Percentiles rank a stretch among this genome's conserved stretches.
Conservation (phyloP, 2,329 filamentous ascomycete species). For the Xenosphaeropsis pyriputrescens region DNA sequence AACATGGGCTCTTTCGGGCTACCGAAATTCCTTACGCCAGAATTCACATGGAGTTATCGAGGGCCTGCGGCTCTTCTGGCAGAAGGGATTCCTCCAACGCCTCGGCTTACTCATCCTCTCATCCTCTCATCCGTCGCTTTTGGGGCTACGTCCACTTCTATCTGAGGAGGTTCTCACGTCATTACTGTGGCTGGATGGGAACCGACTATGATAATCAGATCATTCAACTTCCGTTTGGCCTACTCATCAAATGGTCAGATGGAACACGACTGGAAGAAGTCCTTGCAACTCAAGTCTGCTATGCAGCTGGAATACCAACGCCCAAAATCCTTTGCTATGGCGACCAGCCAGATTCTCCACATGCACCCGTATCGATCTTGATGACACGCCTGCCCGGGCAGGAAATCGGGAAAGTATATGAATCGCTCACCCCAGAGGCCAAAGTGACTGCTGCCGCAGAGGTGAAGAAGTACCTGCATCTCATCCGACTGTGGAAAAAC, state of each 20-base stretch:
- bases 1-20: no score
- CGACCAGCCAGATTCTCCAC: constrained; percentile 17
- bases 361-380: constrained; percentile 19
- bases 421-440: constrained; percentile 13
- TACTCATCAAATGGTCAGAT: constrained; percentile 23
- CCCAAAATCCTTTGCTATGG: constrained; percentile 19
- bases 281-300: constrained; percentile 19
- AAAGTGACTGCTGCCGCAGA: constrained; percentile 20
- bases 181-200: constrained; percentile 17
- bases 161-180: constrained; percentile 15
- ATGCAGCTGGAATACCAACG: constrained; percentile 19
- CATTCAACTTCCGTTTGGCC: constrained; percentile 21
- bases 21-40: constrained; percentile 3
- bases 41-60: constrained; percentile 8
- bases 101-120: constrained; percentile 8
- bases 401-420: constrained; percentile 15
- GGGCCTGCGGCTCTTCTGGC: constrained; percentile 6
- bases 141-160: constrained; percentile 15
- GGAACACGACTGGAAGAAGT: constrained; percentile 21
- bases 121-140: constrained; percentile 14
- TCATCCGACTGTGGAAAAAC: constrained; percentile 21
- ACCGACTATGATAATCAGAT: constrained; percentile 17
- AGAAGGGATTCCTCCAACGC: constrained; percentile 12
- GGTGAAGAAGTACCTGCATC: constrained; percentile 17
- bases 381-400: constrained; percentile 24